Evolutionary conservation across 2,329 filamentous ascomycete genomes (phyloP).

Genomic region (Ophiostoma perfectum): DNA sequence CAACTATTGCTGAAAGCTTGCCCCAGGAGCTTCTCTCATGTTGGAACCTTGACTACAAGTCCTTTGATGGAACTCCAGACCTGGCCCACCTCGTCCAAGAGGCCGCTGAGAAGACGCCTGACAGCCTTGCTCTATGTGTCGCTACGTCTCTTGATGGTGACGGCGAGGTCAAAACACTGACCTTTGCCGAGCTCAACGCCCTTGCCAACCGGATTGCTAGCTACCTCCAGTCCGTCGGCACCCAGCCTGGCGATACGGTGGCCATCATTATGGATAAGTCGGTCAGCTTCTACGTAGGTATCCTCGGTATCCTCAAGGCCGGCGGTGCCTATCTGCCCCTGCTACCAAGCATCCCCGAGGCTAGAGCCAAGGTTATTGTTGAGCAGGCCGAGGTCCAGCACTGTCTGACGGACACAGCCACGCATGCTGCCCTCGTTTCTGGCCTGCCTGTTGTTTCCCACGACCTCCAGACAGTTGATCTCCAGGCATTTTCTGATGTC

Average conservation of each 20-base stretch:
- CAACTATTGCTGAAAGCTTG: constrained; percentile 30
- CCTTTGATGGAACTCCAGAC: constrained; percentile 37
- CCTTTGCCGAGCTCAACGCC: constrained; percentile 62
- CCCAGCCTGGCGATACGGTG: constrained; percentile 56
- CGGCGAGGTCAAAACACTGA: constrained; percentile 40
- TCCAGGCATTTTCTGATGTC: constrained; percentile 34
- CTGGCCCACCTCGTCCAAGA: constrained; percentile 52
- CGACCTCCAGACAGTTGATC: constrained; percentile 32
- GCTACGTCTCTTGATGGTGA: constrained; percentile 41
- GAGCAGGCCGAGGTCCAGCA: constrained; percentile 62
- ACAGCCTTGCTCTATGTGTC: constrained; percentile 60
- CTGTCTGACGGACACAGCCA: constrained; percentile 50
- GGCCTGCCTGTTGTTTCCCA: constrained; percentile 28
- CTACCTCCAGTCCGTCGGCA: constrained; percentile 46
- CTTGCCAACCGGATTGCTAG: constrained; percentile 69
- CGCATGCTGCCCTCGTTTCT: constrained; percentile 17
- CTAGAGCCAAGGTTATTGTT: constrained; percentile 72
- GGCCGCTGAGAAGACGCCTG: constrained; percentile 44
- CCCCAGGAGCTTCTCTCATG: constrained; percentile 41
- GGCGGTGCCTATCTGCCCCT: constrained; percentile 78
- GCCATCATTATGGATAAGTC: constrained; percentile 81
- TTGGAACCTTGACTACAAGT: constrained; percentile 40
- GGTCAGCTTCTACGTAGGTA: constrained; percentile 74
- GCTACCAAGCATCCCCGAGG: constrained; percentile 65
- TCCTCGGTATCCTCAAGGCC: constrained; percentile 75